A percentile compares a stretch with the other conserved stretches of the same genome.
Conservation (phyloP, 768 basidiomycete species). For the Boletus rex-veris region DNA sequence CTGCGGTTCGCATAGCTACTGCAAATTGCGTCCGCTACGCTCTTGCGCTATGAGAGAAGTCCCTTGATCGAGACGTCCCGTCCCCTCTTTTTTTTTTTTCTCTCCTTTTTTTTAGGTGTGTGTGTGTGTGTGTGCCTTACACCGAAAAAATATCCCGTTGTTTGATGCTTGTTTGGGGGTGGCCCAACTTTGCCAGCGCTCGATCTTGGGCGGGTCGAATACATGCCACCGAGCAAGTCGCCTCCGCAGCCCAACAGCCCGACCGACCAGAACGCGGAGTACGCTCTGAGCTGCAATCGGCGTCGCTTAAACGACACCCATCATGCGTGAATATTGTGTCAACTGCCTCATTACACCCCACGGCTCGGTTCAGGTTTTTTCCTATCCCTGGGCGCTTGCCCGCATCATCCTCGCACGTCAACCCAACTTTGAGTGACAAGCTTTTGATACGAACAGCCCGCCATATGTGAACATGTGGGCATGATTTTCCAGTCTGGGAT, state of each 20-base stretch:
- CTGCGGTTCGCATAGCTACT: constrained; percentile 26
- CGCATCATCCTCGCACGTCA: constrained; percentile 12
- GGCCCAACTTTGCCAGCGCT: constrained; percentile 7
- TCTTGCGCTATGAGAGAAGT: constrained; percentile 21
- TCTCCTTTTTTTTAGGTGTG: neutral
- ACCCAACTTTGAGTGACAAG: constrained; percentile 14
- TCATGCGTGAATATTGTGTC: neutral
- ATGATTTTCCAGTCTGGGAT: constrained; percentile 1
- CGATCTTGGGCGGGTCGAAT: neutral
- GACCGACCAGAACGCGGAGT: constrained; percentile 20
- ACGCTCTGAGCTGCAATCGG: constrained; percentile 16
- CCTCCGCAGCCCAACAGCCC: neutral
- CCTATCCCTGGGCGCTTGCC: constrained; percentile 9
- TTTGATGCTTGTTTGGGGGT: neutral
- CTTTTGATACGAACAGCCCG: constrained; percentile 18
- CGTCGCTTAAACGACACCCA: neutral
- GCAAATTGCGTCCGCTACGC: constrained; percentile 26
- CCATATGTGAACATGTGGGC: neutral
- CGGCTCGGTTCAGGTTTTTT: constrained; percentile 1
- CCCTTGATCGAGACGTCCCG: neutral
- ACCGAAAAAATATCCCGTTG: constrained; percentile 11
- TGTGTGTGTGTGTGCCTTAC: constrained; percentile 20
- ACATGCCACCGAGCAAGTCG: neutral
- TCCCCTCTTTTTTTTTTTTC: constrained; percentile 11
- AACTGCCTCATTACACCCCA: neutral